A percentile compares a stretch with the other conserved stretches of the same genome.
These are phyloP conservation scores for Pycnococcus provasolii DNA, from an alignment of 139 green algal species.

Conservation along the genomic window DNA sequence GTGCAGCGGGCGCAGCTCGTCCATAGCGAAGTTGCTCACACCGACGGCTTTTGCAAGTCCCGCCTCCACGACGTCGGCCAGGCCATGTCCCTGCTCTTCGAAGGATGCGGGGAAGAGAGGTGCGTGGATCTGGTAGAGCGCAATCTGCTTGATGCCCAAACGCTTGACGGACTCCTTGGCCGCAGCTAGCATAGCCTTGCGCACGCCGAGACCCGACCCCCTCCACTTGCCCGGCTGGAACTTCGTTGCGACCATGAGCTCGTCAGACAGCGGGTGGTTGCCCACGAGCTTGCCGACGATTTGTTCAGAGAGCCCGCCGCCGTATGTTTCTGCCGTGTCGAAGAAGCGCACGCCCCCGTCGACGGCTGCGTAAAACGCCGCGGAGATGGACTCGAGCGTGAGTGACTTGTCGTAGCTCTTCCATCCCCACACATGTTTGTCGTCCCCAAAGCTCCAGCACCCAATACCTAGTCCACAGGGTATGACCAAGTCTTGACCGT, in stretches of 20 bases:
- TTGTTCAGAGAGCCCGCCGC: background rate
- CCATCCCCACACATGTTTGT: background rate
- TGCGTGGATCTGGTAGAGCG: background rate
- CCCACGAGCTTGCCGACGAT: background rate
- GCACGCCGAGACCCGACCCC: background rate
- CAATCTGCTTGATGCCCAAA: background rate
- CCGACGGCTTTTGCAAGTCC: background rate
- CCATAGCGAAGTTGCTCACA: background rate
- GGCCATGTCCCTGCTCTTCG: background rate
- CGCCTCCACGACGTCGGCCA: background rate
- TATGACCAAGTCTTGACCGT: no score
- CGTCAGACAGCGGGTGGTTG: background rate
- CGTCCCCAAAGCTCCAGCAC: no score
- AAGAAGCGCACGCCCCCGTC: background rate
- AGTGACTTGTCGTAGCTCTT: background rate
- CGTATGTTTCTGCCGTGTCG: background rate
- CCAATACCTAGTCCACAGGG: no score
- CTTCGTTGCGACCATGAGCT: background rate
- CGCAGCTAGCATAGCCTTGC: background rate
- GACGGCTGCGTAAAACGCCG: background rate
- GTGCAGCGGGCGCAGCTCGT: background rate
- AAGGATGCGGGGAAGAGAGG: background rate
- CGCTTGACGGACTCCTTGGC: background rate
- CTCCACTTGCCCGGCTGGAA: constrained; percentile 1
- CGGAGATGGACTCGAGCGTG: background rate